Base-by-base conservation (phyloP, 2,329 filamentous ascomycete genomes). In the Leptographium wingfieldii region DNA sequence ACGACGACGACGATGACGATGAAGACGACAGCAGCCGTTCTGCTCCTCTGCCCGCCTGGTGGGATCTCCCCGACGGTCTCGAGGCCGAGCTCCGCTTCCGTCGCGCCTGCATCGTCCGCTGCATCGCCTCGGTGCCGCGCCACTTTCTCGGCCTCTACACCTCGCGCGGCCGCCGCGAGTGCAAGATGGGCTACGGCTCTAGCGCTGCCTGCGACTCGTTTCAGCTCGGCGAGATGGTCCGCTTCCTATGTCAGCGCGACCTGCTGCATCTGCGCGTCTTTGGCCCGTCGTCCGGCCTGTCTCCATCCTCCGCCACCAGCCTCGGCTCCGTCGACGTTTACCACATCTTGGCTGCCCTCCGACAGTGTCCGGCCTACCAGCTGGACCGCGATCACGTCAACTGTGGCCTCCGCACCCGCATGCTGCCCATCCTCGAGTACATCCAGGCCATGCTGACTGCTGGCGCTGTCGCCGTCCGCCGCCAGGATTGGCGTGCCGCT, bases 171-270 rank as follows among this genome's bases (percentile, higher is more conserved):
- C 33, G 73, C 38, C 77, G 73, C 27, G 72, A 90, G 68, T 91
- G 88, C 70, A 83, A 83, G 66, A 77, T 90, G 0, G 87, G 87
- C 58, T 91, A 91, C 70, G 86, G 89, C 67, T 84, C 83, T 2
- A 87, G 83, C 63, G 72, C 80, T 2, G 82, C 86, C 51, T 91
- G 88, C 69, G 88, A 92, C 72, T 85, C 83, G 2, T 92, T 87
- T 67, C 88, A 92, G 71, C 79, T 92, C 1, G 88, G 87, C 27
- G 86, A 91, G 71, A 88, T 88, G 77, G 72, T 90, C 63, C 84
- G 83, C 65, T 91, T 91, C 70, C 80, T 91, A 43, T 73, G 76
- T 16, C 77, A 78, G 64, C 82, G 83, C 64, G 77, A 80, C 33
- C 80, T 88, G 0, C 67, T 90, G 4, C 80, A 78, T 46, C 71